Conservation (phyloP, 306 rosid genomes). For the Quercus suber region DNA sequence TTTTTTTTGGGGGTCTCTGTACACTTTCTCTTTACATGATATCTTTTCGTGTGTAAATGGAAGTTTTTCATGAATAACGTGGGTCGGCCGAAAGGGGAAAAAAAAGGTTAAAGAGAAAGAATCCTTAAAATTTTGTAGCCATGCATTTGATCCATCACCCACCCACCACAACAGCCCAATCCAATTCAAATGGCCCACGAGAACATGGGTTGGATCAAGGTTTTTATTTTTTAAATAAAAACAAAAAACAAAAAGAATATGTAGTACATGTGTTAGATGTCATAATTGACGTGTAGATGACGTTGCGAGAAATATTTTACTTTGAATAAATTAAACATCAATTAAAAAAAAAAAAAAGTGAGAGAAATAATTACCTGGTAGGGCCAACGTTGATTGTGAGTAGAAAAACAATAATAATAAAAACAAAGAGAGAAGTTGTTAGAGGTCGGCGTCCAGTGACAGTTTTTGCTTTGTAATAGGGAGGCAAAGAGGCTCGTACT, state of each 20-base stretch:
- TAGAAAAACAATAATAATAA: conserved; percentile 1
- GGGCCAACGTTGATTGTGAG: conserved; percentile 37
- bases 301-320: background rate
- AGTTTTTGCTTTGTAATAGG: conserved; percentile 38
- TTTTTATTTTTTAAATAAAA: no score
- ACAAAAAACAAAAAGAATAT: background rate
- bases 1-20: no score
- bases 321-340: background rate
- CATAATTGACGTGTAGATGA: conserved; percentile 39
- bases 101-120: no score
- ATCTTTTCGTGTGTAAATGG: no score
- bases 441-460: conserved; percentile 35
- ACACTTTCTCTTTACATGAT: no score
- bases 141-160: no score
- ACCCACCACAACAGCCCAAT: background rate
- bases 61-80: no score
- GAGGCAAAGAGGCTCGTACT: conserved; percentile 22
- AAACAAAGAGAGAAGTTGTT: conserved; percentile 21
- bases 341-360: background rate
- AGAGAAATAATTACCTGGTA: conserved; percentile 39
- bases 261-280: conserved; percentile 10
- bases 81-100: no score
- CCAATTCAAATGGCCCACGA: background rate
- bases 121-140: no score
- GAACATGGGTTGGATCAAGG: background rate